A percentile compares a stretch with the other conserved stretches of the same genome.
Conservation (phyloP, 1,284 basidiomycete genomes). For the Coniophora puteana region DNA sequence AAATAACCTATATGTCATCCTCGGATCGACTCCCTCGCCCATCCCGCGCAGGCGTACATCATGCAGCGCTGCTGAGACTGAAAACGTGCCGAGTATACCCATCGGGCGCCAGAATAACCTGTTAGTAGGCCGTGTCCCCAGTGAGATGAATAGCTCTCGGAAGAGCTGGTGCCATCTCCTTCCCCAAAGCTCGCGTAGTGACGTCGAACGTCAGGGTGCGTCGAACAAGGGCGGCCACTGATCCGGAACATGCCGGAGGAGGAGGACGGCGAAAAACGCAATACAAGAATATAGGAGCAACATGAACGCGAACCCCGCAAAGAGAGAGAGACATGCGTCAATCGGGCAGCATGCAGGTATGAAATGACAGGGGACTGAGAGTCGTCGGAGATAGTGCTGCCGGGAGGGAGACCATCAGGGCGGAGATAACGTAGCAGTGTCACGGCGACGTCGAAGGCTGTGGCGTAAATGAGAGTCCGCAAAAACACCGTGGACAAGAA, state of each 20-base stretch:
- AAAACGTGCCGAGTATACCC: constrained; percentile 47
- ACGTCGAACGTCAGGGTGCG: constrained; percentile 31
- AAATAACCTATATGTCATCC: constrained; percentile 47
- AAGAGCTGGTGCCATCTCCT: constrained; percentile 41
- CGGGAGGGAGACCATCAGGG: too few species aligned
- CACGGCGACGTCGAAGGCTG: too few species aligned
- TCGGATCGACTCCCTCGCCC: constrained; percentile 41
- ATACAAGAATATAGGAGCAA: too few species aligned
- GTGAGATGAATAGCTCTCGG: constrained; percentile 28
- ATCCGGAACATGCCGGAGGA: constrained; percentile 26
- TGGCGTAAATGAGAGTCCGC: too few species aligned
- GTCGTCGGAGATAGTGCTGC: too few species aligned
- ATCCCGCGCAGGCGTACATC: constrained; percentile 47
- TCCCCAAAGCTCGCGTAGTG: constrained; percentile 38
- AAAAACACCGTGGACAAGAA: too few species aligned
- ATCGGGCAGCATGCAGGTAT: too few species aligned
- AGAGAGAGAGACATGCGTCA: too few species aligned
- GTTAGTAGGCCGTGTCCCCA: constrained; percentile 27
- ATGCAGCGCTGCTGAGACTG: constrained; percentile 52
- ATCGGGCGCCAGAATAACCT: constrained; percentile 43
- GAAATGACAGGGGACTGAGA: too few species aligned
- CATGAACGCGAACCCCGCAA: too few species aligned
- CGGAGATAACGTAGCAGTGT: too few species aligned
- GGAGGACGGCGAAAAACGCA: constrained; percentile 37
- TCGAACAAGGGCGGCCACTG: constrained; percentile 38